Evolutionary conservation across 2,329 filamentous ascomycete species (phyloP), one percentile per base, ranked within the genome.

Genomic region (Orbilia ellipsospora): DNA sequence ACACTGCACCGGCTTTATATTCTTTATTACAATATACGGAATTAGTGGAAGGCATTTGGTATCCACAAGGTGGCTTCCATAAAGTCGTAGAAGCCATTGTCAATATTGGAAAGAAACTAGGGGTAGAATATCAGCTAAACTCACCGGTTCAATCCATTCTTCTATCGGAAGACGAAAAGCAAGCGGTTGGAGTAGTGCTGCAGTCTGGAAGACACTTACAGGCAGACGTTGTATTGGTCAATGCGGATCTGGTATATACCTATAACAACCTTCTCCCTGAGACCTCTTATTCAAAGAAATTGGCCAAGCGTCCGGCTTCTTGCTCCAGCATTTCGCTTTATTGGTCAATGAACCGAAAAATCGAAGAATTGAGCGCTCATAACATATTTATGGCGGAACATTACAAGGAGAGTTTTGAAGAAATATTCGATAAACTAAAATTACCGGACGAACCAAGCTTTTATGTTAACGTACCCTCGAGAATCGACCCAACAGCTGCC

Each of bases 351-450:
- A 84, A 87, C 72, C 83, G 84, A 60, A 84, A 85, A 61, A 83
- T 92, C 1, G 87, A 88, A 0, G 86, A 90, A 81, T 85, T 93
- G 1, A 84, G 86, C 16, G 87, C 89, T 0, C 91, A 93, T 82
- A 93, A 93, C 81, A 91, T 93, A 79, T 93, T 93, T 83, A 86
- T 93, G 5, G 90, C 90, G 1, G 88, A 92, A 78, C 85, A 90
- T 77, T 93, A 92, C 81, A 85, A 85, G 60, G 88, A 90, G 78
- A 89, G 87, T n/a, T 93, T 93, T 79, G 90, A 93, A 81, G 86
- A 87, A 72, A 93, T 93, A 73, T 93, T 93, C 85, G 88, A 90
- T 77, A 83, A 87, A 31, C 88, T 92, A 73, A 82, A 85, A 1
- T 87, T 93, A 7, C 91, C 91, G 0, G 81, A 85, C 0, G 85